Evolutionary conservation across 139 green algal genomes (phyloP), one percentile per base, ranked within the genome.

Genomic region (Desmodesmus armatus): DNA sequence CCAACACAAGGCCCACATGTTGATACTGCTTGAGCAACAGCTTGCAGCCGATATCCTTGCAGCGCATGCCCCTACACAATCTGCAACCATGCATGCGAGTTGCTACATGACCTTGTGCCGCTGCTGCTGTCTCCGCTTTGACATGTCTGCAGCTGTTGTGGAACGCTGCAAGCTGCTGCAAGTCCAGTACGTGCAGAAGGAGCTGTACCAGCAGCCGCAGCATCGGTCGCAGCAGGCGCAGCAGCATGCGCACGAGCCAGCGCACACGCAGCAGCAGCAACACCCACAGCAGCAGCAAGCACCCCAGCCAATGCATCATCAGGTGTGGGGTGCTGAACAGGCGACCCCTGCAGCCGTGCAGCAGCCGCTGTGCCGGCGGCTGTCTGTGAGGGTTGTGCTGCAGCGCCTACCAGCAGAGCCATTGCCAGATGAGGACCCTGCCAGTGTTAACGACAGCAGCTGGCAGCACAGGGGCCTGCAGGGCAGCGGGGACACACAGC

Each of bases 81-180:
- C n/a, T 2, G 35, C 66, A 49, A 9, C 21, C n/a, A 35, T 35
- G 33, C 11, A 35, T 35, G 66, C 66, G 35, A 29, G 43, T 74
- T 29, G 66, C 33, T 74, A 39, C 13, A 7, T 13, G 31, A 17
- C 27, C 25, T 53, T 1, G 35, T 53, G 39, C 11, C 25, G 37
- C 13, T 35, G 40, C 40, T 19, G 33, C 5, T 74, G 66, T 31
- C 35, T 74, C 6, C 9, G 9, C 35, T 73, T 7, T 25, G 33
- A n/a, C 71, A 66, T 51, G 37, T 6, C 49, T 73, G 55, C 76
- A 82, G 76, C 27, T 13, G 37, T 71, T 23, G 62, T 67, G 0
- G 76, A 82, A 29, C 76, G 76, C 35, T 55, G 37, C 19, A 82
- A 82, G 76, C 53, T 82, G 76, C 35, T 82, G 9, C 27, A 39